Base-by-base conservation (phyloP, 768 basidiomycete genomes). In the Agaricus subrufescens region DNA sequence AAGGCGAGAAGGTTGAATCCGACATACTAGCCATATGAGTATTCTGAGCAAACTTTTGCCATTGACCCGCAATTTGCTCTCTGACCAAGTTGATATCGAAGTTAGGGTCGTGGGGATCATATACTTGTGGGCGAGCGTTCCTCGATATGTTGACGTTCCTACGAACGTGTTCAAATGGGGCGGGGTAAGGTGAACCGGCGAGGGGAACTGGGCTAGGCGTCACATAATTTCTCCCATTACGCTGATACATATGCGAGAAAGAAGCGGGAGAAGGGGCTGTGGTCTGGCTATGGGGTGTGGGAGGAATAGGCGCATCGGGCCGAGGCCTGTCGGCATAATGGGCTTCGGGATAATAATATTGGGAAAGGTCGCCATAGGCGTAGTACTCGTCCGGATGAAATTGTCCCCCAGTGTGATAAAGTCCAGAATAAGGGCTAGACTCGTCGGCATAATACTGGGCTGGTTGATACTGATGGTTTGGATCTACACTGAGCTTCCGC, bases 11-110 rank as follows among this genome's bases (percentile, higher is more conserved):
- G 0, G 87, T 89, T 26, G 89, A 88, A 60, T 90, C 89, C 3
- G 81, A 80, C 62, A 84, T 72, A 40, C 75, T 73, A 8, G 77
- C 80, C 34, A 75, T 79, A 37, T 76, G 81, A 15, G 84, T 80
- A 62, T 88, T 90, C 63, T 87, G 79, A 3, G 89, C 87, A 59
- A 85, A 90, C 60, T 88, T 81, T 65, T 88, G 87, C 83, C 85
- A 87, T 67, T 91, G 89, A 38, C 81, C 74, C 1, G 82, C 82
- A n/a, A 89, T 71, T 63, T 89, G 86, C 62, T 87, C 84, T 59
- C 84, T 82, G 57, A 89, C 82, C 2, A 73, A 72, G 59, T 72
- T 58, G 46, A 75, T 70, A 64, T 84, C 66, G 31, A 64, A 58
- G 39, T 61, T 62, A 25, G 55, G 69, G 64, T 54, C 72, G 68